A percentile compares a stretch with the other conserved stretches of the same genome.
phyloP scores from a whole-genome alignment of 164 flowering plant genomes.

The Amborella trichopoda region DNA sequence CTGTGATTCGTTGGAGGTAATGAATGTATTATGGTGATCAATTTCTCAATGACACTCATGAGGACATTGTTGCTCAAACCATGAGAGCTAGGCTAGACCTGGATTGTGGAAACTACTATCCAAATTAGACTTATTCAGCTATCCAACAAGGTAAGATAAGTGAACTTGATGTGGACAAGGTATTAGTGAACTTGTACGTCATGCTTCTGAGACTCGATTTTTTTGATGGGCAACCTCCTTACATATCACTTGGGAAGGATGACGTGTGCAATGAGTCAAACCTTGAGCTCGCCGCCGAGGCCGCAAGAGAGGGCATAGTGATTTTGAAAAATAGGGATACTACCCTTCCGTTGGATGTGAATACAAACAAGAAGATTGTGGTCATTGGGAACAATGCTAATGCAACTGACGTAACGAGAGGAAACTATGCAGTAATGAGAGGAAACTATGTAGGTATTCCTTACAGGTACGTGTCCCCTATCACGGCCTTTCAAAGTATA shows the following conservation, averaged over 20 bases:
- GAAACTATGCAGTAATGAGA: slow-evolving; percentile 8
- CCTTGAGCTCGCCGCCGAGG: slow-evolving; percentile 45
- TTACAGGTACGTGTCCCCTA: slow-evolving; percentile 7
- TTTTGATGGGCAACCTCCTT: slow-evolving; percentile 56
- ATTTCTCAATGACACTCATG: slow-evolving; percentile 8
- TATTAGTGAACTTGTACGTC: slow-evolving; percentile 28
- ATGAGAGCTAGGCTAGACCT: slow-evolving; percentile 41
- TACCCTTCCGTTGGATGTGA: slow-evolving; percentile 34
- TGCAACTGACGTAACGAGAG: slow-evolving; percentile 2
- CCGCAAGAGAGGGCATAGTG: slow-evolving; percentile 63
- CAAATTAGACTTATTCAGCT: slow-evolving; percentile 36
- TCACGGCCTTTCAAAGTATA: slow-evolving; percentile 1
- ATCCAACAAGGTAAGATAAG: slow-evolving; percentile 23
- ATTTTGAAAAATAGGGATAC: slow-evolving; percentile 28
- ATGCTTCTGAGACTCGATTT: slow-evolving; percentile 72
- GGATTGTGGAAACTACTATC: slow-evolving; percentile 60
- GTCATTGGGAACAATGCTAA: slow-evolving; percentile 5
- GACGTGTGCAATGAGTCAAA: slow-evolving; percentile 56
- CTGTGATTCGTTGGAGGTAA: slow-evolving; percentile 28
- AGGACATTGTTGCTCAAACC: slow-evolving; percentile 4
- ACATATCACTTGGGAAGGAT: slow-evolving; percentile 33
- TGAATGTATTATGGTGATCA: slow-evolving; percentile 14
- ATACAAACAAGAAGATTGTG: background rate
- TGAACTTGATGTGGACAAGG: slow-evolving; percentile 38
- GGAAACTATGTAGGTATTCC: slow-evolving; percentile 17